Evolutionary conservation across 2,329 filamentous ascomycete species (phyloP), one percentile per base, ranked within the genome.

Genomic region (Colletotrichum musae): DNA sequence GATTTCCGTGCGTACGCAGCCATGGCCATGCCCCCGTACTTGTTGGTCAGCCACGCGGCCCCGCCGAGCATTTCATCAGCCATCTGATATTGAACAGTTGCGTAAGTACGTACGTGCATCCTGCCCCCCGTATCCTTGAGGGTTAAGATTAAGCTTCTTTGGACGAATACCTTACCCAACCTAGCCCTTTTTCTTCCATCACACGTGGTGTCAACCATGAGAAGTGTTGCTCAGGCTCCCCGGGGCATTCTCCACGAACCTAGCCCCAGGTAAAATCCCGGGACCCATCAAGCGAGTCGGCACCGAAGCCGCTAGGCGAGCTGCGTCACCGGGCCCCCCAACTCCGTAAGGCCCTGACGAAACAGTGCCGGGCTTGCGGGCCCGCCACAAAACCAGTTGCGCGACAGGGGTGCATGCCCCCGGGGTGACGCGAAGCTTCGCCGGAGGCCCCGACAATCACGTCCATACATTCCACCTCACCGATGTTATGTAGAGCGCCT

Each of bases 81-180:
- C n/a, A 53, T n/a, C 15, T 21, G 39, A 6, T 43, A 16, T 12
- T 39, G 32, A n/a, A 18, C 28, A 39, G 36, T 66, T 66, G 32
- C 64, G 57, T 54, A 50, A 18, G 39, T 36, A 36, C 32, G 32
- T 36, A 36, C 32, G 32, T 36, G 32, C 32, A 10, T 36, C 10
- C 32, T 36, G 7, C 32, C 32, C 32, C 32, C 32, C 32, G 32
- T 36, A 36, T 36, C 32, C 32, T 9, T 15, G 50, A 32, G 13
- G 13, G 48, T 50, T 41, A 41, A 41, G 12, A 39, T 43, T 62
- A 62, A 66, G 64, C 58, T 66, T 66, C 58, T 66, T 56, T 66
- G 18, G 28, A 57, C 21, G 56, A 61, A 18, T 43, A 36, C 32
- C 32, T 36, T 12, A 36, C 32, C 10, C n/a, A n/a, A 13, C 41